Base-by-base conservation (phyloP, 2,329 filamentous ascomycete species). In the Colletotrichum nymphaeae region DNA sequence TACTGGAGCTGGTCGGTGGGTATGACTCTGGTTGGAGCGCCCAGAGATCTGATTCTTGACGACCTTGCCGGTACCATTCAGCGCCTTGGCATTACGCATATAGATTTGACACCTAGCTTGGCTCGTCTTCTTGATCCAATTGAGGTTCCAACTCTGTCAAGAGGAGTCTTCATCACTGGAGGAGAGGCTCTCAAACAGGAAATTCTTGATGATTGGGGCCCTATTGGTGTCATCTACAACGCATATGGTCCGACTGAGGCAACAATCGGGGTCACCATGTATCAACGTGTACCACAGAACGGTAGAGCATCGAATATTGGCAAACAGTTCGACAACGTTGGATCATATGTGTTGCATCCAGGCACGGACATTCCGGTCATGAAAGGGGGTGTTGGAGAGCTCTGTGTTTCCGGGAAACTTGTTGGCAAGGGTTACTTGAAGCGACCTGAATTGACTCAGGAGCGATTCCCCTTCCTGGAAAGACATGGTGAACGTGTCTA, bases 1-100 rank as follows among this genome's bases (percentile, higher is more conserved):
- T 98, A 96, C 80, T 98, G 95, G 95, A 97, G 93, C 71, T 98
- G 95, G 95, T 95, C 93, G 32, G 93, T 97, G 1, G 95, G 95
- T 1, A 95, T 98, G 30, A 92, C 93, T 4, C 89, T 98, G 0
- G 93, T 96, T 2, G 92, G 94, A 2, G 95, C 94, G 7, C 93
- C 94, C 0, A 90, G 94, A 76, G 95, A 98, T 79, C 80, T 98
- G 1, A 92, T 98, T 1, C 92, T 98, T 42, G 94, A 97, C 77
- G 94, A 98, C 77, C 86, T 98, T 19, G 88, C 93, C 1, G 89
- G 88, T 1, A 91, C 92, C 0, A 96, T 98, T 71, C 89, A 89
- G 22, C 87, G 86, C 26, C 87, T 97, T 4, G 83, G 86, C 9
- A 96, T 98, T 75, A 98, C 95, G 0, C 95, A 98, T 78, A 95